Evolutionary conservation across 768 basidiomycete genomes (phyloP), one percentile per base, ranked within the genome.

Genomic region (Termitomyces sp.): DNA sequence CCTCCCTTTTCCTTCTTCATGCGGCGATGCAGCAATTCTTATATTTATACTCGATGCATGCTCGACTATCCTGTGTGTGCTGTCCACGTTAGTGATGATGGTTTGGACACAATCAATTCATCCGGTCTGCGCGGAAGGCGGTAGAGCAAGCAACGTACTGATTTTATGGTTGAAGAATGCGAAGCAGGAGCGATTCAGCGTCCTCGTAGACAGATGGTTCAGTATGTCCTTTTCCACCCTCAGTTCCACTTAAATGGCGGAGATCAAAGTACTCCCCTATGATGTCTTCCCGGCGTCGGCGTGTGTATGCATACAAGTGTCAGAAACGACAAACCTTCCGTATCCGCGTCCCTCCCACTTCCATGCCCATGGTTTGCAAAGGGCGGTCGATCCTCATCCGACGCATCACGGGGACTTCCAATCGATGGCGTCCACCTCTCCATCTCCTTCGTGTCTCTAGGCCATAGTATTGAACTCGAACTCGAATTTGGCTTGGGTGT

Each of bases 361-460:
- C 16, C 55, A n/a, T 9, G 18, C 7, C 7, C 38, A 24, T 24
- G 22, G 8, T 71, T 40, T 5, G 44, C 44, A 42, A 56, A 61
- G 4, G 48, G 32, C 2, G 40, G 35, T 15, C 60, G 20, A 24
- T 49, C 60, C 15, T 44, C 55, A 13, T 53, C 59, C 28, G 48
- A 39, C 35, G 28, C 63, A 55, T 86, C 82, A 38, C 85, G 76
- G 11, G 86, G 85, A 7, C 85, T 86, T 3, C 84, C 85, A 35
- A 83, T 69, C 15, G 63, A 65, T 36, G 67, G 64, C 22, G 55
- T 39, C 57, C 38, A 57, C 33, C 16, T 54, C 20, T 38, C 53
- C 59, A 58, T 69, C 40, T 54, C 32, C 49, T 16, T 24, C 15
- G 45, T 22, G 12, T 32, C 58, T 55, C 42, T 70, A 4, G 76